Conservation (phyloP, 2,329 filamentous ascomycete species). For the Hymenoscyphus albidus region DNA sequence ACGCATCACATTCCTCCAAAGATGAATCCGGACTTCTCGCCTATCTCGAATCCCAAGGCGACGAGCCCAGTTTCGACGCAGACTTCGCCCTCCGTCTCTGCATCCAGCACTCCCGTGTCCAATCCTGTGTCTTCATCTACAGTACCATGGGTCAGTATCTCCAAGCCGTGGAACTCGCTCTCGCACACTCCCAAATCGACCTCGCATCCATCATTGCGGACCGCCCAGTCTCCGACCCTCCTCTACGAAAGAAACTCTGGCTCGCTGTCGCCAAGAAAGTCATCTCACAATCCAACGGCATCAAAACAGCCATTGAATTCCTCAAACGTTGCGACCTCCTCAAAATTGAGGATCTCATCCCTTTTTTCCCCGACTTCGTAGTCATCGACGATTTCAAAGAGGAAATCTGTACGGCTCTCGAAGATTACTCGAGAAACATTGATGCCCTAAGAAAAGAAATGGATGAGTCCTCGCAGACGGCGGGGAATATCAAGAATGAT, state of each 20-base stretch:
- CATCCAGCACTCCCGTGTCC: constrained; percentile 88
- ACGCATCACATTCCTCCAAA: constrained; percentile 77
- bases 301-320: constrained; percentile 92
- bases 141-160: constrained; percentile 93
- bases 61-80: constrained; percentile 83
- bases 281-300: constrained; percentile 78
- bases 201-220: constrained; percentile 88
- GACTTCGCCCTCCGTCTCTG: constrained; percentile 95
- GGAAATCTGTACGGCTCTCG: constrained; percentile 89
- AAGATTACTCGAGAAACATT: constrained; percentile 90
- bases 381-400: constrained; percentile 99
- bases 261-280: constrained; percentile 92
- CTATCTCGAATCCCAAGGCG: constrained; percentile 87
- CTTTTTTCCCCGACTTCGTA: constrained; percentile 97
- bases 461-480: constrained; percentile 88
- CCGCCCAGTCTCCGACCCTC: constrained; percentile 71
- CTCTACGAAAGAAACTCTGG: constrained; percentile 90
- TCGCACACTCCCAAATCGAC: constrained; percentile 85
- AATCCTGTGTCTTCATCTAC: constrained; percentile 96
- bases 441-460: constrained; percentile 87
- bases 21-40: constrained; percentile 82
- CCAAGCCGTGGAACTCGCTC: constrained; percentile 86
- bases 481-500: constrained; percentile 84
- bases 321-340: constrained; percentile 86
- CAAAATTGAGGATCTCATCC: constrained; percentile 93